Percentiles rank a stretch among this genome's conserved stretches.
Evolutionary conservation across 345 rosid genomes (phyloP).

Genomic region (Cochlearia excelsa): DNA sequence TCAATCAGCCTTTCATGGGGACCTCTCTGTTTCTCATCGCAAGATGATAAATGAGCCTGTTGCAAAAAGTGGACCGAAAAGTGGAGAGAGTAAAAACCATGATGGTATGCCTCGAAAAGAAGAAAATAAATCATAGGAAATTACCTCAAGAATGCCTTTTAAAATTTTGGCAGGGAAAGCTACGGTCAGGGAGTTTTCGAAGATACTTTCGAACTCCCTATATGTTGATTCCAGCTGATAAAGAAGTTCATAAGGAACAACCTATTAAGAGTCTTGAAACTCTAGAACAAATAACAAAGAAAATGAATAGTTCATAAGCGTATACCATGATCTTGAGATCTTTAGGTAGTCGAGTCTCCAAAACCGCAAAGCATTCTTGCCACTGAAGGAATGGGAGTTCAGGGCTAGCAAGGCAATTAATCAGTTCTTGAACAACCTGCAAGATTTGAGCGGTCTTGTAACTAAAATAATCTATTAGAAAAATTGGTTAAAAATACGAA

Average conservation of each 20-base stretch:
- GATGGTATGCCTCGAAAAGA: constrained; percentile 17
- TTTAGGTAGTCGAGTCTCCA: constrained; percentile 93
- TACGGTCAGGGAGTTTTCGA: constrained; percentile 52
- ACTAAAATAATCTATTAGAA: constrained; percentile 3
- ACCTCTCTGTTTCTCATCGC: constrained; percentile 77
- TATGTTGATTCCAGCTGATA: constrained; percentile 83
- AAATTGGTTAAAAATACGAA: constrained; percentile 1
- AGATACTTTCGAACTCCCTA: constrained; percentile 60
- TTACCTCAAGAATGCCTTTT: constrained; percentile 76
- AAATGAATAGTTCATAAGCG: constrained; percentile 11
- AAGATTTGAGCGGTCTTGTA: constrained; percentile 23
- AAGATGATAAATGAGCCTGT: constrained; percentile 73
- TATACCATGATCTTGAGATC: constrained; percentile 76
- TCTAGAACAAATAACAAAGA: background rate
- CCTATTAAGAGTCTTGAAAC: background rate
- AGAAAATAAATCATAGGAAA: constrained; percentile 21
- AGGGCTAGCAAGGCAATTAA: constrained; percentile 88
- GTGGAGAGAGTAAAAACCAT: constrained; percentile 16
- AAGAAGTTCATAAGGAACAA: background rate
- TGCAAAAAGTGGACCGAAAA: constrained; percentile 18
- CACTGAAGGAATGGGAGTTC: constrained; percentile 98
- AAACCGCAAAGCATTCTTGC: constrained; percentile 95
- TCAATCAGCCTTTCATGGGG: constrained; percentile 96
- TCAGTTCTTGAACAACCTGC: constrained; percentile 91
- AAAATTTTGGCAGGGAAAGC: constrained; percentile 93